Evolutionary conservation across 768 basidiomycete genomes (phyloP).

Genomic region (Lentinus tigrinus): DNA sequence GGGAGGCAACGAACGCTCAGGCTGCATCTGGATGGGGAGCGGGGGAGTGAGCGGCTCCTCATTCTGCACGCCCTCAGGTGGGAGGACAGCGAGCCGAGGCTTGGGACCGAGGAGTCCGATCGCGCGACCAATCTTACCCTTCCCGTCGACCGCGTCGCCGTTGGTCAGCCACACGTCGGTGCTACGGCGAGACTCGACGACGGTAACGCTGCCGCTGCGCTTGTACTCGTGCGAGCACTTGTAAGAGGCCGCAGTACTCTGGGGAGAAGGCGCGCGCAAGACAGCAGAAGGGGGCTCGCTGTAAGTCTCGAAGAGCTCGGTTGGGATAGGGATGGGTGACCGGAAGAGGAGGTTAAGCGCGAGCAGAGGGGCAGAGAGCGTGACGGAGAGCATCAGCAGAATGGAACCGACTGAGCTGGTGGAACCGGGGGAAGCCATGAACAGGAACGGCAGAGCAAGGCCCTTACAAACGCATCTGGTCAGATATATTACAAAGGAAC

Average conservation of each 20-base stretch:
- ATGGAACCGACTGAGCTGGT: constrained; percentile 42
- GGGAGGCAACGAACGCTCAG: constrained; percentile 46
- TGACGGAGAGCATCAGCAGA: constrained; percentile 61
- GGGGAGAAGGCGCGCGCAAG: constrained; percentile 43
- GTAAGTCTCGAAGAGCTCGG: constrained; percentile 58
- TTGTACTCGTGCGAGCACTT: constrained; percentile 59
- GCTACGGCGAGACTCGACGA: constrained; percentile 69
- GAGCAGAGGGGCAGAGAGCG: constrained; percentile 65
- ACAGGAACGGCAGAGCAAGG: constrained; percentile 63
- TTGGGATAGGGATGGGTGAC: constrained; percentile 65
- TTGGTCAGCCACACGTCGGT: constrained; percentile 75
- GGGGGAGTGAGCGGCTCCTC: constrained; percentile 49
- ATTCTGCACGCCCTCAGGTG: constrained; percentile 49
- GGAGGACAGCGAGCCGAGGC: constrained; percentile 70
- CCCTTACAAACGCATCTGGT: constrained; percentile 35
- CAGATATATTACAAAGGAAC: not conserved
- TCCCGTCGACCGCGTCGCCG: constrained; percentile 71
- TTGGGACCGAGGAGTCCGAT: constrained; percentile 60
- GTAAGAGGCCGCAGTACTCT: constrained; percentile 37
- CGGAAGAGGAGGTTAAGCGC: constrained; percentile 59
- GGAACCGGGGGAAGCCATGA: constrained; percentile 39
- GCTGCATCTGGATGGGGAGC: constrained; percentile 60
- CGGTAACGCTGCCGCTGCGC: constrained; percentile 59
- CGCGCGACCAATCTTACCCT: constrained; percentile 58
- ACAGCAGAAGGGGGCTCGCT: constrained; percentile 41